phyloP scores from a whole-genome alignment of 805 yeast genomes.

The Wickerhamiella dianesei region DNA sequence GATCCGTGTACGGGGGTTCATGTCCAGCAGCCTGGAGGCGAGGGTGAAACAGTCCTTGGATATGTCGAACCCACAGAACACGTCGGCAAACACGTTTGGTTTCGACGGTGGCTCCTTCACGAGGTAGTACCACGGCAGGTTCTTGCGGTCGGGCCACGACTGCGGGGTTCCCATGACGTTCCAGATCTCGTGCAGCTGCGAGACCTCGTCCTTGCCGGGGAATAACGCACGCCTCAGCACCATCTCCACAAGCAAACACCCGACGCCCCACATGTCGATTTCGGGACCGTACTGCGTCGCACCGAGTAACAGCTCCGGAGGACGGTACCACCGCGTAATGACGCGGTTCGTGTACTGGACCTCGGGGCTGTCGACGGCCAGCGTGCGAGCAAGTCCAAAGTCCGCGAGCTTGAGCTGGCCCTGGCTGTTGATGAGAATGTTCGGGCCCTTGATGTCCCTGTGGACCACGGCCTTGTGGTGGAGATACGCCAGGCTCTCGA shows the following conservation, averaged over 20 bases:
- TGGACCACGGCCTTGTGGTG: conserved; percentile 54
- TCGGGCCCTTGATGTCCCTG: conserved; percentile 91
- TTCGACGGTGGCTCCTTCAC: conserved; percentile 29
- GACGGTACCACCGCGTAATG: conserved; percentile 93
- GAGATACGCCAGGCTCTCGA: conserved; percentile 67
- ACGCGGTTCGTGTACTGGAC: conserved; percentile 91
- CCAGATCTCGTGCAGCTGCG: conserved; percentile 65
- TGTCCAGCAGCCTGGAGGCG: conserved; percentile 45
- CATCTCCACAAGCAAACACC: conserved; percentile 76
- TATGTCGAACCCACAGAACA: conserved; percentile 28
- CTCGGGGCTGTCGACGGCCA: conserved; percentile 25
- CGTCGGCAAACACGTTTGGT: conserved; percentile 28
- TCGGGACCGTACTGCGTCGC: conserved; percentile 81
- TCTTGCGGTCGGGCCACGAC: conserved; percentile 66
- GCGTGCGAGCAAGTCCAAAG: conserved; percentile 69
- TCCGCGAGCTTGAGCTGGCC: conserved; percentile 87
- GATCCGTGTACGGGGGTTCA: conserved; percentile 58
- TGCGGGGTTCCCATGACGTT: conserved; percentile 61
- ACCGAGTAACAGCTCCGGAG: conserved; percentile 86
- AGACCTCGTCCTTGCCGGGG: conserved; percentile 79
- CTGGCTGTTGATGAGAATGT: conserved; percentile 56
- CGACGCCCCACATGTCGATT: conserved; percentile 95
- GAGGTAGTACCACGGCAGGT: conserved; percentile 88
- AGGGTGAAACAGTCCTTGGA: conserved; percentile 42
- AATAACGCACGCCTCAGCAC: conserved; percentile 64